Conservation (phyloP, 257 asterid genomes). For the Plantago major region DNA sequence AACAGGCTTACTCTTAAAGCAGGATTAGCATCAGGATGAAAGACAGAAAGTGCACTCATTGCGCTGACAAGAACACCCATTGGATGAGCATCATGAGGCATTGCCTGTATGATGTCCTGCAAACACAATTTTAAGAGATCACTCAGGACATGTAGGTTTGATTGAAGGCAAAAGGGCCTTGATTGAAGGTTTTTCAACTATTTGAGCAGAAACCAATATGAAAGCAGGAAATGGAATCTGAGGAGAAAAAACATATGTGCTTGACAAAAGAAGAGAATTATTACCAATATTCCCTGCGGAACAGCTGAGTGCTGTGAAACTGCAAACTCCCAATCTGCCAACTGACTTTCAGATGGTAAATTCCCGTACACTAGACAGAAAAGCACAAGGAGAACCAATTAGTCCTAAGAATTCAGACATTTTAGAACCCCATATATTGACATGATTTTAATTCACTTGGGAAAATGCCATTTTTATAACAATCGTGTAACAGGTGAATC, state of each 20-base stretch:
- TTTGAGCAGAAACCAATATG: neutral
- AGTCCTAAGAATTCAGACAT: neutral
- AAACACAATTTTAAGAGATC: constrained; percentile 27
- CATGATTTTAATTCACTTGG: neutral
- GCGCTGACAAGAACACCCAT: constrained; percentile 99
- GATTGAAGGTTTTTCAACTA: neutral
- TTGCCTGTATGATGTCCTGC: constrained; percentile 96
- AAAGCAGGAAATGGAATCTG: constrained; percentile 10
- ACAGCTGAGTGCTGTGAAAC: constrained; percentile 81
- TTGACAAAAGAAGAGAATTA: constrained; percentile 6
- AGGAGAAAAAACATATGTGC: neutral
- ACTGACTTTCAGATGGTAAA: constrained; percentile 78
- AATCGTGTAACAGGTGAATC: no score
- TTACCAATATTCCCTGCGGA: constrained; percentile 49
- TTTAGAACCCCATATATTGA: neutral
- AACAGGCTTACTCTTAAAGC: constrained; percentile 75
- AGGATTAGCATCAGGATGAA: constrained; percentile 99
- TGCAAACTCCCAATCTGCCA: constrained; percentile 94
- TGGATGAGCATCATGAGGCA: constrained; percentile 99
- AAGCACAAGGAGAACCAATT: neutral
- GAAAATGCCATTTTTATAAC: neutral
- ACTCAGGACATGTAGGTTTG: constrained; percentile 25
- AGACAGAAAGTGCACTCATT: constrained; percentile 91
- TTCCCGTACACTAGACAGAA: constrained; percentile 70
- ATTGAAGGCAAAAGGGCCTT: neutral